A percentile compares a stretch with the other conserved stretches of the same genome.
Evolutionary conservation across 2,329 filamentous ascomycete genomes (phyloP).

Genomic region (Ophiostoma perfectum): DNA sequence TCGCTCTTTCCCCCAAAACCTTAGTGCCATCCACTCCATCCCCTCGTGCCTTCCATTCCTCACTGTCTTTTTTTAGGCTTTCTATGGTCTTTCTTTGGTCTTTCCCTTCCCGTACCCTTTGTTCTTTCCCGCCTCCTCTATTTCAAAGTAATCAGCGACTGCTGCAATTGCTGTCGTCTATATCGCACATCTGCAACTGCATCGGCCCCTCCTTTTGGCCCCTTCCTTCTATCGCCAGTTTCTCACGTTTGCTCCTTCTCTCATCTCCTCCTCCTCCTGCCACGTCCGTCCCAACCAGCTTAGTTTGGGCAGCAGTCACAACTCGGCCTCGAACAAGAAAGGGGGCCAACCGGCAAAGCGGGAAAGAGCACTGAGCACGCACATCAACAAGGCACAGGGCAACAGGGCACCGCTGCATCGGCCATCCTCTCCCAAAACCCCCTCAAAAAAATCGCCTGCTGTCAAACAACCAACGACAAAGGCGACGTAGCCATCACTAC

Average conservation of each 20-base stretch:
- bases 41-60: not conserved
- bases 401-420: not conserved
- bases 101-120: not conserved
- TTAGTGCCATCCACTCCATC: slow-evolving; percentile 1
- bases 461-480: not conserved
- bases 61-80: not conserved
- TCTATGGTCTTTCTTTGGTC: not conserved
- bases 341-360: not conserved
- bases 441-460: no score
- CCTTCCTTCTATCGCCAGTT: not conserved
- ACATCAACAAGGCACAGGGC: not conserved
- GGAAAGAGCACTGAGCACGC: not conserved
- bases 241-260: slow-evolving; percentile 4
- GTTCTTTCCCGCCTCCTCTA: slow-evolving; percentile 11
- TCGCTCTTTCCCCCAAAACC: not conserved
- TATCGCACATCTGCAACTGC: not conserved
- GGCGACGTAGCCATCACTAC: not conserved
- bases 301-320: slow-evolving; percentile 20
- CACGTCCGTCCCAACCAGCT: slow-evolving; percentile 15
- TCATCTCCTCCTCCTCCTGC: not conserved
- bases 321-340: slow-evolving; percentile 5
- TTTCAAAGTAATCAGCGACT: slow-evolving; percentile 2
- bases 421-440: not conserved
- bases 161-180: slow-evolving; percentile 16
- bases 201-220: slow-evolving; percentile 1